A percentile compares a stretch with the other conserved stretches of the same genome.
Conservation (phyloP, 176 grass and related monocot genomes). For the Bromus sterilis region DNA sequence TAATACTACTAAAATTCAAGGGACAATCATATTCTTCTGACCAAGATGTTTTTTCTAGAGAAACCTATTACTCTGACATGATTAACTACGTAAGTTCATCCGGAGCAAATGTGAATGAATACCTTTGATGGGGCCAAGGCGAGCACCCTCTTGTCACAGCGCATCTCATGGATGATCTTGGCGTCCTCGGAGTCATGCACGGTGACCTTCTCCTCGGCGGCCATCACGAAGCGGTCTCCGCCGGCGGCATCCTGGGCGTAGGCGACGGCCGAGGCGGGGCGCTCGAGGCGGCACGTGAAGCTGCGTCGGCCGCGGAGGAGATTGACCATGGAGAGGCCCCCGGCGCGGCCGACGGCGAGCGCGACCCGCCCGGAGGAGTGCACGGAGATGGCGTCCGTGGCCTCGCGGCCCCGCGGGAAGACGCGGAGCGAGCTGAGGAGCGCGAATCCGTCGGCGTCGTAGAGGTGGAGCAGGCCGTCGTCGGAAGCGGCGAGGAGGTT, state of each 20-base stretch:
- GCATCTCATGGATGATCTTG: constrained; percentile 61
- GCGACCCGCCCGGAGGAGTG: constrained; percentile 65
- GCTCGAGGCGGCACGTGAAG: constrained; percentile 72
- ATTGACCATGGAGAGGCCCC: constrained; percentile 66
- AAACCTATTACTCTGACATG: background rate
- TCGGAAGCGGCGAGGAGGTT: constrained; percentile 88
- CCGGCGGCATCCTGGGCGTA: constrained; percentile 27
- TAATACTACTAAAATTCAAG: background rate
- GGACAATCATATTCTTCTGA: background rate
- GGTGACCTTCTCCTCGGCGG: constrained; percentile 38
- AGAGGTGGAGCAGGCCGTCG: constrained; percentile 70
- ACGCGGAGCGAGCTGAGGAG: constrained; percentile 47
- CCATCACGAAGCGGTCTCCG: constrained; percentile 50
- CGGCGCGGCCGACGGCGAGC: constrained; percentile 56
- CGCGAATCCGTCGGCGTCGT: constrained; percentile 73
- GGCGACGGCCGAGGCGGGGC: constrained; percentile 36
- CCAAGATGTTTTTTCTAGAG: background rate
- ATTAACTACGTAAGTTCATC: background rate
- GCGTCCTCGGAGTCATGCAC: constrained; percentile 83
- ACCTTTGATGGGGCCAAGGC: constrained; percentile 65
- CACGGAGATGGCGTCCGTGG: constrained; percentile 46
- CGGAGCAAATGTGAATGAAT: background rate
- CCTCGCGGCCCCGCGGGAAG: constrained; percentile 23
- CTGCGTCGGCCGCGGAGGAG: constrained; percentile 56
- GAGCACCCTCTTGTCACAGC: constrained; percentile 50